Evolutionary conservation across 139 green algal genomes (phyloP), one percentile per base, ranked within the genome.

Genomic region (Volvox reticuliferus): DNA sequence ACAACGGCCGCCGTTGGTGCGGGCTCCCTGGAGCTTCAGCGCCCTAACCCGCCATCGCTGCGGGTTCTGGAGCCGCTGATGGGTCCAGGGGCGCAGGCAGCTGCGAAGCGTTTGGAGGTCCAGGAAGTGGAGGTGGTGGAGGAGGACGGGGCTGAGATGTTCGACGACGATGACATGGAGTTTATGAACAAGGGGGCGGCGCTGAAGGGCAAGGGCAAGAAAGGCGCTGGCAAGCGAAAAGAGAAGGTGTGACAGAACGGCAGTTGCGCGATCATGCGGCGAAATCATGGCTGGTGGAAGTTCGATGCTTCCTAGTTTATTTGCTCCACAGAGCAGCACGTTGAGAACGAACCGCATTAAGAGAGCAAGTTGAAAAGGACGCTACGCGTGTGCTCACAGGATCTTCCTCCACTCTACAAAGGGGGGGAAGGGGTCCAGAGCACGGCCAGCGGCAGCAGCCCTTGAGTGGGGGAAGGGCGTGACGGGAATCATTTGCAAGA

Each of bases 121-220:
- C 33, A 82, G 76, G 87, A 92, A 81, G 79, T 92, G 65, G 85
- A 55, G 44, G 44, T 93, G 55, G 85, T 88, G 62, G 89, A 93
- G 62, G 91, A 93, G 9, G 90, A 85, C 1, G 79, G 63, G 21
- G 67, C 1, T 1, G 86, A 33, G 20, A 17, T 88, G 37, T 88
- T 91, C n/a, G 93, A 92, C 17, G 91, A 89, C 0, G 93, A 93
- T 0, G 93, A 94, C 12, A 82, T 92, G n/a, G 91, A 92, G 81
- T 90, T 91, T 62, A 17, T 93, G 35, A 79, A 61, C 80, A 93
- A 92, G 91, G 36, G 36, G 24, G 32, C 36, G 44, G 44, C 36
- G 88, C 14, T 68, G 61, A 91, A 91, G 90, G 78, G 50, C 62
- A 92, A 90, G 75, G 69, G 36, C 71, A 92, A 92, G 84, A 91